Evolutionary conservation across 2,329 filamentous ascomycete genomes (phyloP), one percentile per base, ranked within the genome.

Genomic region (Epichloe sylvatica): DNA sequence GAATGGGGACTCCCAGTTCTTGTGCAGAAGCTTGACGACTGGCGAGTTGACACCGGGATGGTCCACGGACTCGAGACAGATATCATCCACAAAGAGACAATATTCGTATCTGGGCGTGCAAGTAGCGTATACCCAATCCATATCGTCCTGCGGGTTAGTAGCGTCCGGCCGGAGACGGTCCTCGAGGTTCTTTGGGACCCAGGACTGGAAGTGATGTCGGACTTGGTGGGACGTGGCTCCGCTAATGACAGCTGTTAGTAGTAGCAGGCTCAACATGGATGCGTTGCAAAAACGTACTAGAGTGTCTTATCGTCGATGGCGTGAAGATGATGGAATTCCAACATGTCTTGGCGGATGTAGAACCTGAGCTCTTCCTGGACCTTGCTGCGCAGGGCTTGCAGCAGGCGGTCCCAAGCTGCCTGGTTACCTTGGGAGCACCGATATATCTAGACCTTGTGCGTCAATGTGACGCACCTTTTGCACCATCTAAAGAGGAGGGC

Each of bases 181-280:
- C 23, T 49, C 23, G 12, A 49, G 40, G 23, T 45, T 38, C 41
- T 45, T 43, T 19, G 47, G 21, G 23, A 49, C 47, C 47, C 40
- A 49, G 23, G 40, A 44, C 23, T 45, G 40, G 23, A 49, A 49
- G 34, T 45, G 47, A 38, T 39, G 11, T 17, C 47, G 47, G 19
- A 49, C 41, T 45, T 49, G 41, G 11, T 45, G n/a, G 33, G 41
- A 37, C 33, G 46, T 43, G 40, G 39, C 46, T 43, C 40, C 39
- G 40, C 46, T 43, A 47, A 34, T 19, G 19, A 23, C 47, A 30
- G 33, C 40, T 21, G 43, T 40, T 7, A 39, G 23, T 33, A 40
- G 23, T 13, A 21, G 45, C 11, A 19, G 33, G 13, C 25, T 25
- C 25, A 25, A 25, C 25, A 25, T 25, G 25, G 25, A 25, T 7